A percentile compares a stretch with the other conserved stretches of the same genome.
Evolutionary conservation across 2,329 filamentous ascomycete species (phyloP).

Genomic region (Pezicula rhizophila): DNA sequence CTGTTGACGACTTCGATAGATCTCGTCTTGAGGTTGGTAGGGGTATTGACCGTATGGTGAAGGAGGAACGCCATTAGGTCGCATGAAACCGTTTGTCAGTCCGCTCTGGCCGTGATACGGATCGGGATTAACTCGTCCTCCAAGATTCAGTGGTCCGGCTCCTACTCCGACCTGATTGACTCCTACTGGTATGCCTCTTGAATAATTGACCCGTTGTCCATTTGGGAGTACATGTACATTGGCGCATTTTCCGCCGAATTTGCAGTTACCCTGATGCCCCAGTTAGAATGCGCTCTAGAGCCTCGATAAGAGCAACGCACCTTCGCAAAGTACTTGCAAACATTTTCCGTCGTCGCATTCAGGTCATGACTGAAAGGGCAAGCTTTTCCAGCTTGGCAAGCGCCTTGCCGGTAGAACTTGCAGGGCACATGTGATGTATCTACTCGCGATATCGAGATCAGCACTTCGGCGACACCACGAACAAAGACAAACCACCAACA

Average conservation of each 20-base stretch:
- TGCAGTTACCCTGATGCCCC: slow-evolving; percentile 81
- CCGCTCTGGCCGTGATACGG: slow-evolving; percentile 60
- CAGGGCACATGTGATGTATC: slow-evolving; percentile 96
- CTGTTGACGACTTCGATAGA: slow-evolving; percentile 39
- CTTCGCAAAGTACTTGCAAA: slow-evolving; percentile 99
- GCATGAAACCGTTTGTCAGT: slow-evolving; percentile 68
- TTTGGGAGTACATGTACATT: slow-evolving; percentile 94
- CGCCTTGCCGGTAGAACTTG: slow-evolving; percentile 97
- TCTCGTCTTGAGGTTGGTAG: slow-evolving; percentile 45
- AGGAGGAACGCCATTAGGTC: slow-evolving; percentile 42
- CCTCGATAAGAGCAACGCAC: slow-evolving; percentile 41
- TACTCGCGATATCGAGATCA: slow-evolving; percentile 30
- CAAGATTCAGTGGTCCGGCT: slow-evolving; percentile 52
- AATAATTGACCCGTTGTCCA: slow-evolving; percentile 82
- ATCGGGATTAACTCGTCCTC: slow-evolving; percentile 62
- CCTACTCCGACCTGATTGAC: slow-evolving; percentile 42
- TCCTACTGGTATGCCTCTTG: slow-evolving; percentile 59
- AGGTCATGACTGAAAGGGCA: slow-evolving; percentile 96
- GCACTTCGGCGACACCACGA: background rate
- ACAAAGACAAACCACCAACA: background rate
- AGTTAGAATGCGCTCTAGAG: slow-evolving; percentile 12
- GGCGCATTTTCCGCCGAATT: slow-evolving; percentile 96
- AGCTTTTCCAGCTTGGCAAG: slow-evolving; percentile 90
- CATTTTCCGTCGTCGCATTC: slow-evolving; percentile 74
- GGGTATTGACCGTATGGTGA: slow-evolving; percentile 31